phyloP scores from a whole-genome alignment of 768 basidiomycete genomes.

The Cyclocybe cylindracea region DNA sequence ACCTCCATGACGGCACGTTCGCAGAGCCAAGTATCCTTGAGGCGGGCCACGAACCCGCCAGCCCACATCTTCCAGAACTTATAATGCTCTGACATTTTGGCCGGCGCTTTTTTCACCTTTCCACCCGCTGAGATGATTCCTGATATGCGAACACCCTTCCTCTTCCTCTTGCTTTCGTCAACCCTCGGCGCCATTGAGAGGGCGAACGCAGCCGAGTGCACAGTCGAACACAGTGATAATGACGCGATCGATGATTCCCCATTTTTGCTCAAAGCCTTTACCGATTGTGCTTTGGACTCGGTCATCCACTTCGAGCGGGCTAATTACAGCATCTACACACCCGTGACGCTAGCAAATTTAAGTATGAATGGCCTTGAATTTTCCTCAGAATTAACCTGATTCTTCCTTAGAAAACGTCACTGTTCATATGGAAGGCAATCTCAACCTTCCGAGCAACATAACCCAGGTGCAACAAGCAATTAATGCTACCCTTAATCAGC shows the following conservation, averaged over 20 bases:
- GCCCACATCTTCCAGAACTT: too few relatives aligned
- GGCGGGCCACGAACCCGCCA: too few relatives aligned
- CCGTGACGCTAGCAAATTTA: slow-evolving; percentile 31
- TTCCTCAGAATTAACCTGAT: neutral
- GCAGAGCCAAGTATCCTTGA: too few relatives aligned
- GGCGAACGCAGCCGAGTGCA: slow-evolving; percentile 19
- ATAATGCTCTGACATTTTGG: too few relatives aligned
- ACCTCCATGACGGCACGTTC: too few relatives aligned
- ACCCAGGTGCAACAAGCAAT: slow-evolving; percentile 40
- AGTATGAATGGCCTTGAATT: slow-evolving; percentile 16
- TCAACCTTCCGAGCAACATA: slow-evolving; percentile 44
- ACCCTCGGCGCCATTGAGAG: too few relatives aligned
- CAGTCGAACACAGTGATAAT: slow-evolving; percentile 25
- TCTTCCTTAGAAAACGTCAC: slow-evolving; percentile 36
- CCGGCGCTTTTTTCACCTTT: too few relatives aligned
- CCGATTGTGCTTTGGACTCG: slow-evolving; percentile 32
- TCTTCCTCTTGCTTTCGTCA: too few relatives aligned
- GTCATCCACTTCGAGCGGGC: slow-evolving; percentile 33
- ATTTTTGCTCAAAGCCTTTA: slow-evolving; percentile 35
- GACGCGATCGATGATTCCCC: slow-evolving; percentile 33
- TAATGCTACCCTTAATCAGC: slow-evolving; percentile 36
- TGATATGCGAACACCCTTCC: too few relatives aligned
- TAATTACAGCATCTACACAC: slow-evolving; percentile 39
- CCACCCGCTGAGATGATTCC: too few relatives aligned
- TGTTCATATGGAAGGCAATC: slow-evolving; percentile 42